Conservation (phyloP, 345 rosid genomes). For the Bruguiera sexangula region DNA sequence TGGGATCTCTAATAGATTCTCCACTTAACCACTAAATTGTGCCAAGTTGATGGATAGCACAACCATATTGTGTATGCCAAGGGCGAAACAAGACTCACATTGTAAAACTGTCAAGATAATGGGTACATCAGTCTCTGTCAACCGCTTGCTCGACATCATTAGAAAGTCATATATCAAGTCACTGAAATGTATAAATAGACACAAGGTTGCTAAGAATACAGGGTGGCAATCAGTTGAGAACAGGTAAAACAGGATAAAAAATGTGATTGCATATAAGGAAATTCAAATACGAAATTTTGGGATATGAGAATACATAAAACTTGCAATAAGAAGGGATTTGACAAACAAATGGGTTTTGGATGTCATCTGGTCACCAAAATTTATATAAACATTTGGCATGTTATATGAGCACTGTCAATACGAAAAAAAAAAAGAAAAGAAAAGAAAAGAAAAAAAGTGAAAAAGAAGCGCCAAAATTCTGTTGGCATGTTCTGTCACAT, state of each 20-base stretch:
- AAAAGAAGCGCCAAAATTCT: no score
- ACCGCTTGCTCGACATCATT: constrained; percentile 58
- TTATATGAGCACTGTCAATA: no score
- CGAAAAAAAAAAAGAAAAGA: no score
- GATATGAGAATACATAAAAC: neutral
- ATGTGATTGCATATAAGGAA: no score
- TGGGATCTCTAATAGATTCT: neutral
- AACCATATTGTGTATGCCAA: neutral
- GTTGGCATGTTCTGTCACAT: no score
- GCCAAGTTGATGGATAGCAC: neutral
- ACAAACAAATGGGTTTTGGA: constrained; percentile 1
- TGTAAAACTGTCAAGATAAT: constrained; percentile 75
- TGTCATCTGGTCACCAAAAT: neutral
- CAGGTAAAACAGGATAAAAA: neutral
- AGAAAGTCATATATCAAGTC: constrained; percentile 85
- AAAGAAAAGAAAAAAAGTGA: no score
- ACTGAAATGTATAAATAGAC: constrained; percentile 39
- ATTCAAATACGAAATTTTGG: no score
- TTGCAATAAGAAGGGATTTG: neutral
- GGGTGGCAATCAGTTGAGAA: neutral
- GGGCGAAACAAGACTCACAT: constrained; percentile 43
- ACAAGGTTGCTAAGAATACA: neutral
- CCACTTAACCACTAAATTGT: neutral
- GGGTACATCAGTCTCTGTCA: constrained; percentile 73
- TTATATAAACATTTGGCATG: no score